Base-by-base conservation (phyloP, 2,329 filamentous ascomycete genomes). In the Dactylonectria estremocensis region DNA sequence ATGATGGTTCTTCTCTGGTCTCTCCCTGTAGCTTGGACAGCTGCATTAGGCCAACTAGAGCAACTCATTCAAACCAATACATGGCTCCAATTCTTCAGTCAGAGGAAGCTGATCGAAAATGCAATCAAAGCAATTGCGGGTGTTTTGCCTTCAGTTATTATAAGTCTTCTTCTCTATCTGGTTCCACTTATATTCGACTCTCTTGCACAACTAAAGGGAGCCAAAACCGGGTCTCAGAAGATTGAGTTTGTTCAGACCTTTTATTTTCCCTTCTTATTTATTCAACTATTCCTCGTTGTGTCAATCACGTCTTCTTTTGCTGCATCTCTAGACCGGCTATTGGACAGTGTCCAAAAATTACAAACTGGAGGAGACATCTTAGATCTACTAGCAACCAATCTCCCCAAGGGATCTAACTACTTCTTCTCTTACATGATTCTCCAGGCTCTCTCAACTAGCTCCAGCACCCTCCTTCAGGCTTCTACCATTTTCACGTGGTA, bases 351-450 rank as follows among this genome's bases (percentile, higher is more conserved):
- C 10, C 76, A 81, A 8, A 40, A 78, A n/a, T 66, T 86, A 3
- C 46, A 76, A 53, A 14, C 8, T 37, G 90, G 94, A 8, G 82
- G 84, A n/a, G 86, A 86, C 35, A 88, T 96, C 64, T 90, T 96
- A 0, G 80, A 89, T 18, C 86, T 93, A 0, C 83, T 99, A 33
- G 95, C 95, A 0, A 80, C 85, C 13, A 96, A 95, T 67, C 84
- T 99, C 5, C 96, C 96, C 1, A 93, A 90, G 73, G 92, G 95
- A 0, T 92, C 94, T 73, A 97, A 98, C 78, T 98, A 98, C 81
- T 99, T 98, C 85, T 98, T 98, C 86, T 95, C 94, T 1, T 99
- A 99, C 87, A 95, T 99, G 90, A 92, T 98, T 78, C 90, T 99
- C 10, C 96, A 98, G 77, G 94, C 95, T 0, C 86, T 98, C 74